Evolutionary conservation across 2,329 filamentous ascomycete genomes (phyloP), one percentile per base, ranked within the genome.

Genomic region (Alternaria longipes): DNA sequence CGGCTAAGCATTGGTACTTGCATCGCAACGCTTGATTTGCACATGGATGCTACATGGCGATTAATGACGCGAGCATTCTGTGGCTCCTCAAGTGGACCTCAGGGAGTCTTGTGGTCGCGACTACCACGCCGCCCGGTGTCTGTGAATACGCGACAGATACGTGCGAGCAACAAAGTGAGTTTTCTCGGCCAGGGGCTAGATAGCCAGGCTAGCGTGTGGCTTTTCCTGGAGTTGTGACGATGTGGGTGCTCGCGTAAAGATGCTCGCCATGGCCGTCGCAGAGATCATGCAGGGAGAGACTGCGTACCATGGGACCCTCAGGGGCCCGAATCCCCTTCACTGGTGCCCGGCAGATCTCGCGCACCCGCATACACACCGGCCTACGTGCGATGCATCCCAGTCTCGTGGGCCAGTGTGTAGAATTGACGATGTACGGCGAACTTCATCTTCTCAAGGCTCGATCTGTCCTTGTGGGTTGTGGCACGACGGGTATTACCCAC

Each of bases 271-370:
- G 47, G 42, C 26, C 28, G 47, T 61, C 30, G 52, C 41, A 53
- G 34, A 57, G 20, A 38, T 40, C 41, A 53, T 61, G 59, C 59
- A 61, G 54, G 59, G 54, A 44, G 26, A 38, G n/a, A 22, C 8
- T 44, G 32, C 41, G 54, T 60, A 56, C 53, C 53, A 34, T 57
- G 58, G 54, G 28, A 42, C 40, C 36, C 18, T 20, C 34, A 53
- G 28, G 32, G 41, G 30, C 34, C 26, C 32, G 24, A 18, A 18
- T 18, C n/a, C 18, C 44, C 12, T 32, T 22, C 8, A 41, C 51
- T 46, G 41, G 42, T 54, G 34, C 34, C 45, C 34, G 45, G 54
- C 54, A 36, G 24, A 41, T 50, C 20, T 51, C 40, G 26, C 24
- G 44, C 28, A 36, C 24, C 41, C 30, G 14, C 24, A 45, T 18